Evolutionary conservation across 148 eudicot species (phyloP), one percentile per base, ranked within the genome.

Genomic region (Vaccinium darrowii): DNA sequence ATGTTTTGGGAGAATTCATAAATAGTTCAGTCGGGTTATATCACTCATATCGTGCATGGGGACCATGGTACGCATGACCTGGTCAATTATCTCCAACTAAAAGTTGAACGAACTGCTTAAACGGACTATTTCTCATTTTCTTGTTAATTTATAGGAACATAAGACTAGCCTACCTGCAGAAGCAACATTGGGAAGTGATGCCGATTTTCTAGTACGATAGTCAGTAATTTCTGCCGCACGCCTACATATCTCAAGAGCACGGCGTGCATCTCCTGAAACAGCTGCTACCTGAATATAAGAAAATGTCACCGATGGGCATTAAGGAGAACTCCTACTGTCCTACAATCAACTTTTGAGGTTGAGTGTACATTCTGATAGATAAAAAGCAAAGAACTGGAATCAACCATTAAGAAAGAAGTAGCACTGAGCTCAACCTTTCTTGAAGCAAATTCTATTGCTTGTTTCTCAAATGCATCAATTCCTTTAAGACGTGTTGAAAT

Each of bases 201-300:
- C 78, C 60, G 84, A 88, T 81, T 83, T 90, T 90, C 94, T 95
- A 69, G 90, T 82, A 75, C 91, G 94, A 84, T 92, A 93, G 86
- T 97, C 99, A 81, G 95, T 90, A 81, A 97, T 88, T 89, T 97
- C 99, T 75, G 98, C 99, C 65, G 98, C 99, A 85, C 99, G 96
- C 80, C 99, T 92, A 83, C 99, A 97, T 81, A 97, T 97, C 92
- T 97, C 99, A 67, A 97, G 87, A 54, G 98, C 99, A 87, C 99
- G 90, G 58, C 96, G 96, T 83, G 98, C 99, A 92, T 97, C 99
- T 87, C 99, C 99, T 82, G 98, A 95, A 81, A 95, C 93, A 88
- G 99, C 99, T 82, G 98, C 99, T 62, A 97, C 99, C 98, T 96
- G 89, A 62, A 88, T 36, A 78, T 56, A 78, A 56, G 58, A 43